These are phyloP conservation scores for Crotalaria pallida DNA, from an alignment of 306 rosid species.

Conservation along the genomic window DNA sequence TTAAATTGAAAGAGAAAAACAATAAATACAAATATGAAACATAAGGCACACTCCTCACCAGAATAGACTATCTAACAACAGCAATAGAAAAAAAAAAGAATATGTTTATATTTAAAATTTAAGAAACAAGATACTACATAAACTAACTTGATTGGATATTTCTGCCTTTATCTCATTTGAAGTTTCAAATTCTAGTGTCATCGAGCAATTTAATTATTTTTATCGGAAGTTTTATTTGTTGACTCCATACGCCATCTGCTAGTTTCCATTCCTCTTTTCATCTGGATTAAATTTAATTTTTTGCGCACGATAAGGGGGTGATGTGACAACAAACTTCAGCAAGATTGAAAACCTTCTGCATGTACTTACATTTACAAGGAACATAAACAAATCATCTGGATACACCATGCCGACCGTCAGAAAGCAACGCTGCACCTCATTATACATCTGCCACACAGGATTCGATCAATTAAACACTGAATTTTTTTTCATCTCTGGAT, in stretches of 20 bases:
- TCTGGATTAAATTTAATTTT: neutral
- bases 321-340: neutral
- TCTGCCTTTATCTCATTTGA: neutral
- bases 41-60: neutral
- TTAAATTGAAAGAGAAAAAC: neutral
- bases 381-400: constrained; percentile 82
- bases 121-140: neutral
- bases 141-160: neutral
- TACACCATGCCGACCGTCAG: constrained; percentile 86
- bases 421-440: constrained; percentile 95
- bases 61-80: neutral
- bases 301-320: neutral
- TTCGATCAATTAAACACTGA: constrained; percentile 5
- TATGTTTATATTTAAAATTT: neutral
- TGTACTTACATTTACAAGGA: constrained; percentile 77
- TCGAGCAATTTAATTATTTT: neutral
- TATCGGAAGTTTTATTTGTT: neutral
- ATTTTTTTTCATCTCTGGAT: neutral
- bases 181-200: neutral
- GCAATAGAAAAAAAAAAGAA: neutral
- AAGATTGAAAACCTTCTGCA: neutral
- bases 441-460: constrained; percentile 65
- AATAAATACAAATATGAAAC: neutral
- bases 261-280: neutral
- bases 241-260: constrained; percentile 1